Evolutionary conservation across 2,329 filamentous ascomycete genomes (phyloP).

Genomic region (Colletotrichum horii): DNA sequence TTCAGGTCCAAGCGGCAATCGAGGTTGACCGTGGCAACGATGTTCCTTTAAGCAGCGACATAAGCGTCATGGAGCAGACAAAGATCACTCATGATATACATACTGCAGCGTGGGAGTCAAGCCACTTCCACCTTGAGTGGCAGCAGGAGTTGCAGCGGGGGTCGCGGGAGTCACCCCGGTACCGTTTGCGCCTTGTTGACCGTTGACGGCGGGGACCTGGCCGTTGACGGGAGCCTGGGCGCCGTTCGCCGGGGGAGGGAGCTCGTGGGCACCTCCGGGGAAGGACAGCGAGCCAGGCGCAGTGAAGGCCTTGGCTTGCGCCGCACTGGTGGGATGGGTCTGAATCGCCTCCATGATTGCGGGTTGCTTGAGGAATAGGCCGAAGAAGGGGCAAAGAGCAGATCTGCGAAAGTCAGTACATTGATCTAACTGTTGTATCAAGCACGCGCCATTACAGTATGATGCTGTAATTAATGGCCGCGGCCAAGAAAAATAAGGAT

Average conservation of each 20-base stretch:
- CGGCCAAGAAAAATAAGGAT: neutral
- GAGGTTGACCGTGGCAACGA: constrained; percentile 98
- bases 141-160: constrained; percentile 89
- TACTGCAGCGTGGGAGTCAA: constrained; percentile 95
- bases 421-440: constrained; percentile 29
- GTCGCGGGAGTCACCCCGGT: constrained; percentile 87
- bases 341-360: constrained; percentile 84
- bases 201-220: constrained; percentile 50
- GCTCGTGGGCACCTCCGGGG: constrained; percentile 80
- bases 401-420: constrained; percentile 24
- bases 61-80: constrained; percentile 56
- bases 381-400: constrained; percentile 23
- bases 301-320: constrained; percentile 95
- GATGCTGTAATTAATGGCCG: neutral
- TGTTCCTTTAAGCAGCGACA: constrained; percentile 76
- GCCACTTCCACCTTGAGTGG: constrained; percentile 82
- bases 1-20: constrained; percentile 97
- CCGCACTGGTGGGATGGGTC: constrained; percentile 88
- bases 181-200: constrained; percentile 66
- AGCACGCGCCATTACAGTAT: constrained; percentile 6
- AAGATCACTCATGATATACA: constrained; percentile 63
- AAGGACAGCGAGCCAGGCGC: constrained; percentile 92
- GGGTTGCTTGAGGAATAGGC: neutral
- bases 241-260: constrained; percentile 79
- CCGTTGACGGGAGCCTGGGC: constrained; percentile 53